These are phyloP conservation scores for Eucalyptus cloeziana DNA, from an alignment of 345 rosid species.

Conservation along the genomic window DNA sequence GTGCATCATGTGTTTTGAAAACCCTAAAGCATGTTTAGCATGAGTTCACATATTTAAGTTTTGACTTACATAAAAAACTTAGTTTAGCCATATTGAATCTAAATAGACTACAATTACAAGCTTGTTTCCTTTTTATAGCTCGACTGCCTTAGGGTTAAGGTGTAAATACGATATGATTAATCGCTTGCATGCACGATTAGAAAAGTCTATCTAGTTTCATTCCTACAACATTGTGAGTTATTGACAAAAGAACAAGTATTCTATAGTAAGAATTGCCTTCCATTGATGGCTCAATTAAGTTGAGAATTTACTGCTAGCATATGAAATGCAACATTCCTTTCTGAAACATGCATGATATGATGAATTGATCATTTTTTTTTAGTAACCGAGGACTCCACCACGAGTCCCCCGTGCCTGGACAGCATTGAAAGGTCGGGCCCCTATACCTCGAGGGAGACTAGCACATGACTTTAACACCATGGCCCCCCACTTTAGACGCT, in stretches of 20 bases:
- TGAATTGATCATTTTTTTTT: background rate
- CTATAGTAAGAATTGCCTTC: background rate
- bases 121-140: background rate
- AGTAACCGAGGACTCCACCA: no score
- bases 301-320: background rate
- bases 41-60: background rate
- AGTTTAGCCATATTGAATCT: background rate
- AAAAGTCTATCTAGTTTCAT: background rate
- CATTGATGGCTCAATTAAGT: background rate
- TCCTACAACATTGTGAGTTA: background rate
- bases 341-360: background rate
- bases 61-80: background rate
- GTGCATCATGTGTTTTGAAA: background rate
- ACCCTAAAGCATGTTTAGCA: background rate
- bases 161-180: background rate
- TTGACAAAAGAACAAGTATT: background rate
- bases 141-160: background rate
- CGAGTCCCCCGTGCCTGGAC: no score
- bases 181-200: background rate
- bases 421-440: no score
- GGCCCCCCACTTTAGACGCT: no score
- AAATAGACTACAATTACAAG: background rate
- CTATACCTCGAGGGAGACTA: no score
- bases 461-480: no score
- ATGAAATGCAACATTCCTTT: background rate